Conservation (phyloP, 495 filamentous ascomycete species). For the Chaetomium tenue region DNA sequence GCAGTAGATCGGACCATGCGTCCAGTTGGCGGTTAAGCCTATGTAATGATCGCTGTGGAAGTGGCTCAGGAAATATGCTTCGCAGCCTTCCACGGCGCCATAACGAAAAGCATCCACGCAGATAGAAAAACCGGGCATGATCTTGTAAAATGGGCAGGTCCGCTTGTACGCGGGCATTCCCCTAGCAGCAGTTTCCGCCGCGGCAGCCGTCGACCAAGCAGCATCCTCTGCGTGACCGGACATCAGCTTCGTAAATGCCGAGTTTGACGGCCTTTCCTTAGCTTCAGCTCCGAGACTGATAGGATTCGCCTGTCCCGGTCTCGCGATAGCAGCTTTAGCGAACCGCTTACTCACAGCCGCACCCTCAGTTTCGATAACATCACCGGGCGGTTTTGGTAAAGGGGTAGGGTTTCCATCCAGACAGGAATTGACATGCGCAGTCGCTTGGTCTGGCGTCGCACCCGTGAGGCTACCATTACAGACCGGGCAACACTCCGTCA, state of each 20-base stretch:
- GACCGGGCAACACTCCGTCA: slow-evolving; percentile 65
- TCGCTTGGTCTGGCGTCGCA: slow-evolving; percentile 55
- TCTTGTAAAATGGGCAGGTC: slow-evolving; percentile 98
- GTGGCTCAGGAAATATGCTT: slow-evolving; percentile 95
- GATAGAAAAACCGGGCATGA: slow-evolving; percentile 85
- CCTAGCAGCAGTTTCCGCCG: slow-evolving; percentile 69
- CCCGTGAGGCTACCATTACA: slow-evolving; percentile 64
- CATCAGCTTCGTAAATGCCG: slow-evolving; percentile 92
- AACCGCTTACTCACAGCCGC: slow-evolving; percentile 53
- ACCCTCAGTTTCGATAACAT: slow-evolving; percentile 36
- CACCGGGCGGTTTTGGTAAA: slow-evolving; percentile 33
- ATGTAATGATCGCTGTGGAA: slow-evolving; percentile 98
- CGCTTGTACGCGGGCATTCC: slow-evolving; percentile 89
- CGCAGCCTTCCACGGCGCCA: slow-evolving; percentile 84
- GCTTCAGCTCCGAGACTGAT: slow-evolving; percentile 50
- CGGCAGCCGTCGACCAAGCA: slow-evolving; percentile 85
- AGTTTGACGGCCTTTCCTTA: slow-evolving; percentile 38
- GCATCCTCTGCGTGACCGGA: slow-evolving; percentile 82
- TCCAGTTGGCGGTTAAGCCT: slow-evolving; percentile 83
- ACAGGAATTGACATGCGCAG: slow-evolving; percentile 88
- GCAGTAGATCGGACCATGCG: slow-evolving; percentile 94
- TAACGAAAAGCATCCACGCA: slow-evolving; percentile 97
- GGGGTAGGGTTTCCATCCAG: slow-evolving; percentile 73
- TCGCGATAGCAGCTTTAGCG: slow-evolving; percentile 65
- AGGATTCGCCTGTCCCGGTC: slow-evolving; percentile 74